Percentiles rank a stretch among this genome's conserved stretches.
Evolutionary conservation across 306 rosid genomes (phyloP).

Genomic region (Citrullus mucosospermus): DNA sequence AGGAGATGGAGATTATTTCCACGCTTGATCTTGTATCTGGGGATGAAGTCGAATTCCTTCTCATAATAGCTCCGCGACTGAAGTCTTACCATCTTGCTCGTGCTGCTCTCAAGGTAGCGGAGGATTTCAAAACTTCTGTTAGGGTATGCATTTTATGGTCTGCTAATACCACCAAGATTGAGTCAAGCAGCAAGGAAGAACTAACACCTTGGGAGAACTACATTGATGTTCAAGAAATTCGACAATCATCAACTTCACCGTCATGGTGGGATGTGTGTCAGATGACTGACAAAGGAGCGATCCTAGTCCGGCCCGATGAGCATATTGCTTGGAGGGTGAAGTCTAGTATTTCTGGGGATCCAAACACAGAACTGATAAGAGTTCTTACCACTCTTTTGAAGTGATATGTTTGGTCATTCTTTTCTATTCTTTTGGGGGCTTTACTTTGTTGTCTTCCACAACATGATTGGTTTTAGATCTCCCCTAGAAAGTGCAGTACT

Average conservation of each 20-base stretch:
- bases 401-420: not conserved
- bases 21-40: slow-evolving; percentile 62
- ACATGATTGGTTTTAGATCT: not conserved
- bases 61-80: slow-evolving; percentile 50
- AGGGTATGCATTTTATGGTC: slow-evolving; percentile 67
- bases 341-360: slow-evolving; percentile 39
- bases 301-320: slow-evolving; percentile 74
- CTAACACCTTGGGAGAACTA: slow-evolving; percentile 52
- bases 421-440: not conserved
- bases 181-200: slow-evolving; percentile 31
- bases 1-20: slow-evolving; percentile 34
- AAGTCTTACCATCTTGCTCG: slow-evolving; percentile 51
- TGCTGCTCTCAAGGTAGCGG: slow-evolving; percentile 47
- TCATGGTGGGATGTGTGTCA: slow-evolving; percentile 74
- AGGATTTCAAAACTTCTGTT: slow-evolving; percentile 37
- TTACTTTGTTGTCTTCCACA: not conserved
- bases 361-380: slow-evolving; percentile 38
- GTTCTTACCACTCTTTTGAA: slow-evolving; percentile 43
- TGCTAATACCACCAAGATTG: slow-evolving; percentile 19
- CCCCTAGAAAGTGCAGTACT: not conserved
- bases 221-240: slow-evolving; percentile 41
- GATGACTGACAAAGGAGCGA: slow-evolving; percentile 56
- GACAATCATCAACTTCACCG: slow-evolving; percentile 22
- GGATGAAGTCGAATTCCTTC: slow-evolving; percentile 57
- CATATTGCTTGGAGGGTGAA: slow-evolving; percentile 68